Base-by-base conservation (phyloP, 805 yeast genomes). In the Saccharomyces mikatae region DNA sequence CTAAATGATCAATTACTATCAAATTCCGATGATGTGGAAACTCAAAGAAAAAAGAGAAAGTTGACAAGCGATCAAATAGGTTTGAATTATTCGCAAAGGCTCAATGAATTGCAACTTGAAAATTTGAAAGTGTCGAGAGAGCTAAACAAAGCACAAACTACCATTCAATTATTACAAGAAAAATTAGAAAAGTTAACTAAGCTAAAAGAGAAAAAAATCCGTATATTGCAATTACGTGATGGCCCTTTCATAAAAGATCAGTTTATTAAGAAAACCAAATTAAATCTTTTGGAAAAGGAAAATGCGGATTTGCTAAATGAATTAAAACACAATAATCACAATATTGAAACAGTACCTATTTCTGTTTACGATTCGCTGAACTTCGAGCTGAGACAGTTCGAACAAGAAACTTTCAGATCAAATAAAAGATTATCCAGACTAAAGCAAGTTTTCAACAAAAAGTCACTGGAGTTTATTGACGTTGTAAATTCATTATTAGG, bases 401-500 rank as follows among this genome's bases (percentile, higher is more conserved):
- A 82, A 57, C 60, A 64, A 2, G 80, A 79, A 53, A 70, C 82
- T 2, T 75, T 74, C 31, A 77, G 76, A 49, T 64, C 79, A 8
- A 74, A 74, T 50, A 87, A 86, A 63, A 74, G 80, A 52, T 74
- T 77, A 36, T 69, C 63, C 10, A 70, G 95, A 44, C 65, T 78
- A 21, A 79, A 74, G 58, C 81, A 83, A 58, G 77, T 80, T 6
- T 89, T 81, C 64, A 70, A 81, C 17, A 77, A 78, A 51, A 86
- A 87, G 65, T 82, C 92, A n/a, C 70, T 76, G 31, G 91, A 87
- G 62, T 84, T 87, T 51, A 73, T 89, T 41, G 81, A 83, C 31
- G 80, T 85, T 1, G 82, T 89, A 0, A 80, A 83, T 53, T 75
- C 83, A 4, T 75, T 86, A 29, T 75, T 90, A 51, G 96, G 96